Evolutionary conservation across 192 early-diverging fungal species (phyloP).

Genomic region (Coemansia sp.): DNA sequence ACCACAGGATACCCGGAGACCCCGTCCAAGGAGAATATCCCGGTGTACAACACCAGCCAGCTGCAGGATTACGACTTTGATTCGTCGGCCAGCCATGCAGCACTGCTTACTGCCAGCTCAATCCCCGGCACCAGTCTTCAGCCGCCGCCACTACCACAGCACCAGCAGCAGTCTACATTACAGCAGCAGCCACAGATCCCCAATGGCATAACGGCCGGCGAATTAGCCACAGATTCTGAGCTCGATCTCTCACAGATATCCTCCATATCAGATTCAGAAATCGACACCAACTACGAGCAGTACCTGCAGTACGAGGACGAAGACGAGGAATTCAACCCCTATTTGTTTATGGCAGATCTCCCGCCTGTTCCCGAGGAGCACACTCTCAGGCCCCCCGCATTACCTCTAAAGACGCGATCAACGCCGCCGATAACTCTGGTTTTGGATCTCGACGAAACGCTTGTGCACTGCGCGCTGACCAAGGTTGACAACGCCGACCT

Average conservation of each 20-base stretch:
- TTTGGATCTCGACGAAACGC: conserved; percentile 69
- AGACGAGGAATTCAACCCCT: conserved; percentile 54
- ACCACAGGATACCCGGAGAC: conserved; percentile 42
- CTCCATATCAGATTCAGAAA: conserved; percentile 25
- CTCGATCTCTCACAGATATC: conserved; percentile 30
- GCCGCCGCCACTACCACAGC: not conserved
- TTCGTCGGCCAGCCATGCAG: conserved; percentile 2
- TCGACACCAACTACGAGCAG: conserved; percentile 35
- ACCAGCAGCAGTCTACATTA: too few relatives aligned
- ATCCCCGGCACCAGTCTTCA: not conserved
- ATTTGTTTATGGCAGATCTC: conserved; percentile 62
- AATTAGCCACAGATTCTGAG: conserved; percentile 13
- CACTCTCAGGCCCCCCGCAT: conserved; percentile 54
- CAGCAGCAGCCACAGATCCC: conserved; percentile 3
- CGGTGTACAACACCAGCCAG: conserved; percentile 21
- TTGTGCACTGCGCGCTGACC: conserved; percentile 68
- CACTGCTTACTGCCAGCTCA: conserved; percentile 1
- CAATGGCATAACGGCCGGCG: not conserved
- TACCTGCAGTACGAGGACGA: conserved; percentile 47
- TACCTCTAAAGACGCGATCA: conserved; percentile 64
- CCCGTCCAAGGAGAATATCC: conserved; percentile 55
- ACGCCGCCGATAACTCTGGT: conserved; percentile 68
- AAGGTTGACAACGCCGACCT: conserved; percentile 62
- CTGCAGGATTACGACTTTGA: conserved; percentile 12
- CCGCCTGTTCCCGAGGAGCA: conserved; percentile 63